Conservation (phyloP, 768 basidiomycete species). For the Clitopilus passeckerianus region DNA sequence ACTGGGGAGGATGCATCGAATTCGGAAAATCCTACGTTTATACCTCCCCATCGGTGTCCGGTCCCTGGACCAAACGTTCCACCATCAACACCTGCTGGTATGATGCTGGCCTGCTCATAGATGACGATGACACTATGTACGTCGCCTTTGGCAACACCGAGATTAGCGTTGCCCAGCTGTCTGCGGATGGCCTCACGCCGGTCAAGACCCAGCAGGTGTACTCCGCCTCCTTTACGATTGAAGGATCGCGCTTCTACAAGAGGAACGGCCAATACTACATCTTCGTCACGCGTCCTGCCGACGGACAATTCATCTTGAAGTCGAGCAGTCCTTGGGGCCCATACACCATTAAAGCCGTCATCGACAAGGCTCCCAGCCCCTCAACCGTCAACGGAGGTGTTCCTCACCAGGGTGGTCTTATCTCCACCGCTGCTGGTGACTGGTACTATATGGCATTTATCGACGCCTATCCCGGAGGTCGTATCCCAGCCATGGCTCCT, state of each 20-base stretch:
- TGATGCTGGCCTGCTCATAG: constrained; percentile 11
- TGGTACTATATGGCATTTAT: constrained; percentile 13
- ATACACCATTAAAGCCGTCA: constrained; percentile 5
- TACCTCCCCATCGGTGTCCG: constrained; percentile 5
- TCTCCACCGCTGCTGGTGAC: constrained; percentile 7
- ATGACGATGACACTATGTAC: constrained; percentile 13
- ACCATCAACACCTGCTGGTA: constrained; percentile 11
- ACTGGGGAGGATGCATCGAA: constrained; percentile 13
- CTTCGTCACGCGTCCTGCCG: constrained; percentile 9
- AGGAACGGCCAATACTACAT: constrained; percentile 13
- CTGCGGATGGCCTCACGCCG: constrained; percentile 6
- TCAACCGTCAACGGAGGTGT: constrained; percentile 4
- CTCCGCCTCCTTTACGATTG: constrained; percentile 4
- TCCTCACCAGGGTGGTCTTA: constrained; percentile 11
- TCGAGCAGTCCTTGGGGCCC: constrained; percentile 10
- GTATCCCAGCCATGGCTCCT: constrained; percentile 11
- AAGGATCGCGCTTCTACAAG: constrained; percentile 13
- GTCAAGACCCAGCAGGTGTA: constrained; percentile 8
- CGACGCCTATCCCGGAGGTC: constrained; percentile 12
- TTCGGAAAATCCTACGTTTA: constrained; percentile 13
- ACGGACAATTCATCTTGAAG: constrained; percentile 4
- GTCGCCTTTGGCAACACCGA: constrained; percentile 9
- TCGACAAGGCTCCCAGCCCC: constrained; percentile 2
- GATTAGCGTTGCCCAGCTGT: constrained; percentile 10
- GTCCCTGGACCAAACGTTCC: constrained; percentile 10